Conservation (phyloP, 768 basidiomycete species). For the Phaeotremella skinneri region DNA sequence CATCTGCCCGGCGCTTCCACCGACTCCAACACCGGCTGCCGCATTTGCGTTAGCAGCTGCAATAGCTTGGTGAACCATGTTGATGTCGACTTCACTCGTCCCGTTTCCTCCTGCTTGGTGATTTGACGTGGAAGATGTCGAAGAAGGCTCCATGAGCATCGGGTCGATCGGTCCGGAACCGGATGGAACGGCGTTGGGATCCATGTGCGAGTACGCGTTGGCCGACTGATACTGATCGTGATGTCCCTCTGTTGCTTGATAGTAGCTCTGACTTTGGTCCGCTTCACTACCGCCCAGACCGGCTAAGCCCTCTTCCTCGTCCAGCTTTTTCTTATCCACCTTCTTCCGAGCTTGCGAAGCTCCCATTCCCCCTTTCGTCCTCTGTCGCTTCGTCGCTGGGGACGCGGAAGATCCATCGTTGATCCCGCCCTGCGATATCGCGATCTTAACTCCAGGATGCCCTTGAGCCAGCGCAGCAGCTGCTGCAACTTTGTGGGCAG, state of each 20-base stretch:
- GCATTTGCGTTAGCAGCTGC: constrained; percentile 27
- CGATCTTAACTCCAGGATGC: constrained; percentile 41
- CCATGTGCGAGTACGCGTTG: constrained; percentile 12
- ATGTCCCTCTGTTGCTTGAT: constrained; percentile 4
- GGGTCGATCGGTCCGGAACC: constrained; percentile 10
- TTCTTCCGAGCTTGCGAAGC: not conserved
- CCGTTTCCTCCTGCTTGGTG: not conserved
- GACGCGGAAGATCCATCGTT: constrained; percentile 1
- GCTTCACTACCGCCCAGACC: not conserved
- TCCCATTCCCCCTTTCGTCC: constrained; percentile 3
- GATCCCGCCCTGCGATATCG: constrained; percentile 32
- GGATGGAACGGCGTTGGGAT: constrained; percentile 7
- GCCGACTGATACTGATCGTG: not conserved
- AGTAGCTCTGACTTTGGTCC: not conserved
- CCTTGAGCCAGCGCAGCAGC: constrained; percentile 42
- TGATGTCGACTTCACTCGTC: constrained; percentile 27
- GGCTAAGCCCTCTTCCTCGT: not conserved
- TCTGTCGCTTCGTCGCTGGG: constrained; percentile 6
- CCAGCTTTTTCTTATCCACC: constrained; percentile 1
- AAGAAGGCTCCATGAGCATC: constrained; percentile 2
- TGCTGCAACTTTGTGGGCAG: constrained; percentile 42
- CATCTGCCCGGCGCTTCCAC: constrained; percentile 28
- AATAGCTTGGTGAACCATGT: constrained; percentile 46
- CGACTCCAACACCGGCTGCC: not conserved
- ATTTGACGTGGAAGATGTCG: constrained; percentile 1